Conservation (phyloP, 805 yeast species). For the Ascoidea tarda region DNA sequence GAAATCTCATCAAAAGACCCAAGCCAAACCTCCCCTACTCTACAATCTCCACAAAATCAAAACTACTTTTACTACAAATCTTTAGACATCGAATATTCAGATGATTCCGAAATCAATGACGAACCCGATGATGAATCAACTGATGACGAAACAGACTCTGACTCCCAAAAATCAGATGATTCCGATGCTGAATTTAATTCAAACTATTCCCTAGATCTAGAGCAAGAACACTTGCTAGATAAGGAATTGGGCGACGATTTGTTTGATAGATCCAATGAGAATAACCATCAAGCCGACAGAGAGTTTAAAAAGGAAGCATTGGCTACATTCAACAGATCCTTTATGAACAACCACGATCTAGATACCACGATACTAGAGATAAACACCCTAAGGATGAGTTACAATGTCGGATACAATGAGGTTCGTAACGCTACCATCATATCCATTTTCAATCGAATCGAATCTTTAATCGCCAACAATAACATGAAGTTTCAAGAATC, state of each 20-base stretch:
- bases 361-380: conserved; percentile 89
- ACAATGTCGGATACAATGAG: conserved; percentile 91
- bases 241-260: conserved; percentile 30
- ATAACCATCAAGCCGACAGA: conserved; percentile 41
- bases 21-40: no score
- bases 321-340: conserved; percentile 84
- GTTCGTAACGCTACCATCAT: conserved; percentile 70
- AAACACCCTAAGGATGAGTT: conserved; percentile 92
- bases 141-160: conserved; percentile 9
- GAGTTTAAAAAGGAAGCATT: conserved; percentile 83
- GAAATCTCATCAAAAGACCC: no score
- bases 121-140: conserved; percentile 8
- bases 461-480: conserved; percentile 63
- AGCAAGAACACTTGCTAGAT: conserved; percentile 24
- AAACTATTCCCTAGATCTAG: conserved; percentile 5
- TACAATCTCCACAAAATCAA: no score
- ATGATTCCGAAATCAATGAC: conserved; percentile 12
- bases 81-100: not conserved
- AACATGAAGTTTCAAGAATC: conserved; percentile 71
- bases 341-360: conserved; percentile 82
- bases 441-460: conserved; percentile 57
- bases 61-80: no score
- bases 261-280: conserved; percentile 19
- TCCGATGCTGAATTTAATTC: conserved; percentile 19
- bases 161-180: conserved; percentile 3